Percentiles rank a stretch among this genome's conserved stretches.
These are phyloP conservation scores for Metarhizium humberi DNA, from an alignment of 2,329 filamentous ascomycete genomes.

Conservation along the genomic window DNA sequence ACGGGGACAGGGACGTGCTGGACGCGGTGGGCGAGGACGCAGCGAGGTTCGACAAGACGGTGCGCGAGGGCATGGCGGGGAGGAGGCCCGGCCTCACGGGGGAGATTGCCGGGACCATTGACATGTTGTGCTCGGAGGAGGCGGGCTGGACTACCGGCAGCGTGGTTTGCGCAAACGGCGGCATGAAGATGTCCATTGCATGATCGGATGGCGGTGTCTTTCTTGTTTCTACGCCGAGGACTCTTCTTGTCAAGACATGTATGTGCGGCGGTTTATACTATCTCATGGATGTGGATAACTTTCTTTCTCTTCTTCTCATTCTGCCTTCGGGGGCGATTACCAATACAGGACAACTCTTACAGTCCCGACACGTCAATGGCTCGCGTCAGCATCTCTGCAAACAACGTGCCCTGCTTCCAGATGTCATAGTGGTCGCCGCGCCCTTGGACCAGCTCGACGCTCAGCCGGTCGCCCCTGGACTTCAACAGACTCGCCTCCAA, in stretches of 20 bases:
- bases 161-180: slow-evolving; percentile 62
- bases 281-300: no score
- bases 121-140: slow-evolving; percentile 60
- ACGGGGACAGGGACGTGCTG: slow-evolving; percentile 21
- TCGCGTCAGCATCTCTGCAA: background rate
- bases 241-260: no score
- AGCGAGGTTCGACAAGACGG: slow-evolving; percentile 22
- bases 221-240: background rate
- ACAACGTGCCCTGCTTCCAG: slow-evolving; percentile 2
- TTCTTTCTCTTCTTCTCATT: no score
- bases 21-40: slow-evolving; percentile 20
- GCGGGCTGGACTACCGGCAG: slow-evolving; percentile 61
- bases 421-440: slow-evolving; percentile 2
- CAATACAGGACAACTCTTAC: background rate
- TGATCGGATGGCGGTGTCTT: slow-evolving; percentile 6
- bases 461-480: background rate
- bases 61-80: slow-evolving; percentile 23
- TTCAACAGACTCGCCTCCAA: slow-evolving; percentile 3
- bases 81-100: slow-evolving; percentile 23
- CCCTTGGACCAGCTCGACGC: slow-evolving; percentile 1
- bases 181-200: slow-evolving; percentile 30
- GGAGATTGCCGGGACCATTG: slow-evolving; percentile 62
- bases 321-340: background rate
- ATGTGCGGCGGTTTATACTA: background rate
- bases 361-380: slow-evolving; percentile 1